Evolutionary conservation across 1,284 basidiomycete species (phyloP).

Genomic region (Volvariella surrecta): DNA sequence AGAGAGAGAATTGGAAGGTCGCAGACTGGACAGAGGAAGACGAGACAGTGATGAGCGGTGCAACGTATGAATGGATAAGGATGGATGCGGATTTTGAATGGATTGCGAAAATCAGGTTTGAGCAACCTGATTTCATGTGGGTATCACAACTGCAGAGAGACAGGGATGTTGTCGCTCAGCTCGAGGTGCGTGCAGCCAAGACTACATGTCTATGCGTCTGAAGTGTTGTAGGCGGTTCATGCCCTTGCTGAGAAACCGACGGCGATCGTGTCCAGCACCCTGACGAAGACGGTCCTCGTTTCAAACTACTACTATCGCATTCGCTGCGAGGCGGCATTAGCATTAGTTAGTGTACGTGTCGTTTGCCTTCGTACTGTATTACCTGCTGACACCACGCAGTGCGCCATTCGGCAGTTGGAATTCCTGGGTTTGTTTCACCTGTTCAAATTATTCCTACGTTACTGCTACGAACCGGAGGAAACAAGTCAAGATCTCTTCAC

Average conservation of each 20-base stretch:
- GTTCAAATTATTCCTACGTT: constrained; percentile 91
- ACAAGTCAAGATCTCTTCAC: constrained; percentile 72
- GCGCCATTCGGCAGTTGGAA: constrained; percentile 73
- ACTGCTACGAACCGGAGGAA: constrained; percentile 84
- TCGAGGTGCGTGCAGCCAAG: constrained; percentile 59
- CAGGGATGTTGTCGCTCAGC: constrained; percentile 95
- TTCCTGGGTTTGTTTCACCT: constrained; percentile 93
- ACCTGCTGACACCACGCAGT: constrained; percentile 33
- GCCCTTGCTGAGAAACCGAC: constrained; percentile 79
- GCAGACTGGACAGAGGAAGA: constrained; percentile 98
- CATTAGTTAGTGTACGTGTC: constrained; percentile 70
- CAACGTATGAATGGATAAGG: constrained; percentile 98
- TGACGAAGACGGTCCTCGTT: constrained; percentile 91
- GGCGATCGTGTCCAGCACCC: constrained; percentile 84
- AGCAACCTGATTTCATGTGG: constrained; percentile 99
- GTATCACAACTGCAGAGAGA: constrained; percentile 95
- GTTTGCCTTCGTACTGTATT: not conserved
- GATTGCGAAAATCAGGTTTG: constrained; percentile 88
- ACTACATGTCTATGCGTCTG: constrained; percentile 3
- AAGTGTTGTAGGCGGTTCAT: constrained; percentile 61
- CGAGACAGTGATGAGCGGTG: constrained; percentile 86
- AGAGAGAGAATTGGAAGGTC: constrained; percentile 92
- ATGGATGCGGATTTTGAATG: constrained; percentile 99
- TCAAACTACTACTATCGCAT: constrained; percentile 98
- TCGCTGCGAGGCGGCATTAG: constrained; percentile 88